Percentiles rank a stretch among this genome's conserved stretches.
Evolutionary conservation across 2,329 filamentous ascomycete species (phyloP).

Genomic region (Daldinia sp.): DNA sequence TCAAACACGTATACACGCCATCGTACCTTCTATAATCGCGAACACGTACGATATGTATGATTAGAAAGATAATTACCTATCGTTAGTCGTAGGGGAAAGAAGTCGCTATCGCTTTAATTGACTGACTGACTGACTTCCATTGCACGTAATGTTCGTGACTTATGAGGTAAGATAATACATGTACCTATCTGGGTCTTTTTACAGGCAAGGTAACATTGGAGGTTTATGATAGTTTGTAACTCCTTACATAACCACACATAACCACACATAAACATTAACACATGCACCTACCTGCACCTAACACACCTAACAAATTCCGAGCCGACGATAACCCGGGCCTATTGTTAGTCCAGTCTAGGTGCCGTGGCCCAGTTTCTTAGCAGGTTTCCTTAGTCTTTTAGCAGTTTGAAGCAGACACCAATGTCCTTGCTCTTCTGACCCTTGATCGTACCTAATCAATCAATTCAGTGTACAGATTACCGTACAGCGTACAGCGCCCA

Average conservation of each 20-base stretch:
- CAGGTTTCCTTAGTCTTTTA: background rate
- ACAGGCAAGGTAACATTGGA: too few species aligned
- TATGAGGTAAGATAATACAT: too few species aligned
- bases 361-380: conserved; percentile 12
- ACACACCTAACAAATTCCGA: conserved; percentile 20
- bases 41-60: conserved; percentile 2
- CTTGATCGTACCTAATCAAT: conserved; percentile 35
- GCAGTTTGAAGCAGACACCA: conserved; percentile 17
- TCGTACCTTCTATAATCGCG: conserved; percentile 11
- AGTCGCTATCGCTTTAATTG: background rate
- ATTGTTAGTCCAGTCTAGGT: background rate
- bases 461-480: conserved; percentile 34
- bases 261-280: too few species aligned
- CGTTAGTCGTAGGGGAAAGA: background rate
- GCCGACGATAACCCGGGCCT: conserved; percentile 32
- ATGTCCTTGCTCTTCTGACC: conserved; percentile 17
- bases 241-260: too few species aligned
- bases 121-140: background rate
- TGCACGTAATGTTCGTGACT: background rate
- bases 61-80: background rate
- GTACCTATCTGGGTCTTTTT: too few species aligned
- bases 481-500: conserved; percentile 31
- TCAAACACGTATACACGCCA: background rate
- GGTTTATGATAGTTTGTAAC: conserved; percentile 2
- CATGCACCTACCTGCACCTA: too few species aligned